These are phyloP conservation scores for Emergomyces orientalis DNA, from an alignment of 2,329 filamentous ascomycete genomes.

Conservation along the genomic window DNA sequence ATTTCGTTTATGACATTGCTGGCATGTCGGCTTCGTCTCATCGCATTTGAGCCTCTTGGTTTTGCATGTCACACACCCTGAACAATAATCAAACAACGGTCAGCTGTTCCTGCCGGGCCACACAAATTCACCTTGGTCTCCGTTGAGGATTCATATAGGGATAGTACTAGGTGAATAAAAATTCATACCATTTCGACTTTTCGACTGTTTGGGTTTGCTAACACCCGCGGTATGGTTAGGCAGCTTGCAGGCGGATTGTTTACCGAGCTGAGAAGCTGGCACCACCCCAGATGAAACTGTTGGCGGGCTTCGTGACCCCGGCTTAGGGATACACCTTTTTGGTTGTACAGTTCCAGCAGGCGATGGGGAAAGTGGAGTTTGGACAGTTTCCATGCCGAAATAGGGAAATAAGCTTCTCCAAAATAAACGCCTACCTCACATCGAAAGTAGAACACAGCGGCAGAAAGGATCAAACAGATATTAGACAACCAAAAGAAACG, in stretches of 20 bases:
- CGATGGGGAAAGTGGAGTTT: slow-evolving; percentile 24
- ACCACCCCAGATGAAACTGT: background rate
- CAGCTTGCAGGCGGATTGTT: slow-evolving; percentile 17
- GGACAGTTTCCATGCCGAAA: slow-evolving; percentile 48
- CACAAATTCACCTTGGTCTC: background rate
- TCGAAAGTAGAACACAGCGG: background rate
- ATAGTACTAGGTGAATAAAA: slow-evolving; percentile 14
- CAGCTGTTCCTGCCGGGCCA: background rate
- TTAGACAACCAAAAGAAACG: background rate
- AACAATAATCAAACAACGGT: slow-evolving; percentile 9
- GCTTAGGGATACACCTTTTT: background rate
- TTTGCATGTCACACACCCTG: slow-evolving; percentile 66
- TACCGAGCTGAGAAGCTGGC: slow-evolving; percentile 21
- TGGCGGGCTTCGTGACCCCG: background rate
- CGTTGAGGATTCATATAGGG: slow-evolving; percentile 12
- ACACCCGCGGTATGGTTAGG: slow-evolving; percentile 14
- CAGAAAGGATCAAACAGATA: background rate
- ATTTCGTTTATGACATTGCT: slow-evolving; percentile 56
- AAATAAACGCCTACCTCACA: background rate
- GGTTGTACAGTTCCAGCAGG: slow-evolving; percentile 2
- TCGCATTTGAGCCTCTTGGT: slow-evolving; percentile 65
- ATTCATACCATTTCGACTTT: slow-evolving; percentile 61
- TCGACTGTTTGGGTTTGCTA: slow-evolving; percentile 60
- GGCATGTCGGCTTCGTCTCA: slow-evolving; percentile 59
- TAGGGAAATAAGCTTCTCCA: slow-evolving; percentile 17